Conservation (phyloP, 192 early-diverging fungal species). For the Coemansia sp. region DNA sequence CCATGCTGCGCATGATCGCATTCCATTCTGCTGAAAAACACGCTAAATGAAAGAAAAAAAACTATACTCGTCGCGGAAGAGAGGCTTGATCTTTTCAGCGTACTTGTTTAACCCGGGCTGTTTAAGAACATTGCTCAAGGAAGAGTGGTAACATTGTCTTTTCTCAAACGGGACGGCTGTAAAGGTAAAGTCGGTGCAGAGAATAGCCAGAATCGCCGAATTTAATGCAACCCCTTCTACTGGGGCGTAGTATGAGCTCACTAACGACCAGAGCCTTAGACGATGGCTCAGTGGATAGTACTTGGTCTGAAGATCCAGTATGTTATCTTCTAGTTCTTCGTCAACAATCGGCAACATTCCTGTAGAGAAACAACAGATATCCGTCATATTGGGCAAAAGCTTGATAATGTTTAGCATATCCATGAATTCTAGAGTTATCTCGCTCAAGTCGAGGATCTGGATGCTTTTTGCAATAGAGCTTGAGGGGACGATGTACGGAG, state of each 20-base stretch:
- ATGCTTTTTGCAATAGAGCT: neutral
- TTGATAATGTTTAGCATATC: conserved; percentile 5
- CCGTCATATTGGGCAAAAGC: conserved; percentile 1
- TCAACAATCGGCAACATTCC: neutral
- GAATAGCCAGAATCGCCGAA: neutral
- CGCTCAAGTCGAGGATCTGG: neutral
- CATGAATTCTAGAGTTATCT: neutral
- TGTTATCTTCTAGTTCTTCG: neutral
- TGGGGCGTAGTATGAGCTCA: neutral
- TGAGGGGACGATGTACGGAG: neutral
- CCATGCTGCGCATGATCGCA: too few relatives aligned
- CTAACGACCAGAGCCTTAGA: neutral
- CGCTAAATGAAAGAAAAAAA: neutral
- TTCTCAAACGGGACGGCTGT: neutral
- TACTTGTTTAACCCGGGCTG: neutral
- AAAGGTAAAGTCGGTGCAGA: neutral
- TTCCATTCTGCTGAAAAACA: too few relatives aligned
- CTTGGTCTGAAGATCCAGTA: neutral
- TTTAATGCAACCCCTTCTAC: neutral
- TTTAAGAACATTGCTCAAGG: neutral
- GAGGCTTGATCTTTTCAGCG: neutral
- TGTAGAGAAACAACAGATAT: neutral
- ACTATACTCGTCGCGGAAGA: neutral
- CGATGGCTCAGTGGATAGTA: conserved; percentile 6
- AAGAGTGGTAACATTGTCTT: neutral